Evolutionary conservation across 2,329 filamentous ascomycete species (phyloP).

Genomic region (Xylaria multiplex): DNA sequence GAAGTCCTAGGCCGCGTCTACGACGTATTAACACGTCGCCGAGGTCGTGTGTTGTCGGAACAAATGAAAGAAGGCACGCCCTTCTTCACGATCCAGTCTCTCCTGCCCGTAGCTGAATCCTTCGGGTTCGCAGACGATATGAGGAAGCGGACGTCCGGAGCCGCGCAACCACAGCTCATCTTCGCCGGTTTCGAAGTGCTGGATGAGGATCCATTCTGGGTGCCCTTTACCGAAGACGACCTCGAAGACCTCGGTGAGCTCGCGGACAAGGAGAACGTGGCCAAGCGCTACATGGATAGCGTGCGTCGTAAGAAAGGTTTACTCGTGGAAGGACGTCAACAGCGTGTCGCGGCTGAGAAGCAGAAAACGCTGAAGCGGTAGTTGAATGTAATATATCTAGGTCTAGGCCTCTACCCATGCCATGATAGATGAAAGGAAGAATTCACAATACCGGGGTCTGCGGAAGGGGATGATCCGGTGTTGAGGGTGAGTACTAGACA

Average conservation of each 20-base stretch:
- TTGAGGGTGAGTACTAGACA: too few species aligned
- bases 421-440: background rate
- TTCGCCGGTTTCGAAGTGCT: slow-evolving; percentile 93
- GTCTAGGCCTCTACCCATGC: background rate
- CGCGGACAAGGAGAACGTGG: slow-evolving; percentile 94
- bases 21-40: slow-evolving; percentile 93
- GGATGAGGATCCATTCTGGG: slow-evolving; percentile 98
- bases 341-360: slow-evolving; percentile 92
- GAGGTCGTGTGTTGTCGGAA: slow-evolving; percentile 89
- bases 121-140: slow-evolving; percentile 98
- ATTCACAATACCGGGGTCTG: background rate
- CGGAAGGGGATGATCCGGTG: background rate
- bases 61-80: slow-evolving; percentile 93
- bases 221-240: slow-evolving; percentile 95
- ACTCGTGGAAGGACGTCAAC: slow-evolving; percentile 79
- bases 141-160: slow-evolving; percentile 89
- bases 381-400: background rate
- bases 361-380: slow-evolving; percentile 76
- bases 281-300: slow-evolving; percentile 93
- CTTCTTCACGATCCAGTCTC: slow-evolving; percentile 91
- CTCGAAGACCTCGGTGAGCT: slow-evolving; percentile 94
- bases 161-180: slow-evolving; percentile 89
- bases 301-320: slow-evolving; percentile 89
- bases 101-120: slow-evolving; percentile 90
- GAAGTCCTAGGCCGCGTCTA: slow-evolving; percentile 97